Base-by-base conservation (phyloP, 2,329 filamentous ascomycete genomes). In the Aureobasidium sp. region DNA sequence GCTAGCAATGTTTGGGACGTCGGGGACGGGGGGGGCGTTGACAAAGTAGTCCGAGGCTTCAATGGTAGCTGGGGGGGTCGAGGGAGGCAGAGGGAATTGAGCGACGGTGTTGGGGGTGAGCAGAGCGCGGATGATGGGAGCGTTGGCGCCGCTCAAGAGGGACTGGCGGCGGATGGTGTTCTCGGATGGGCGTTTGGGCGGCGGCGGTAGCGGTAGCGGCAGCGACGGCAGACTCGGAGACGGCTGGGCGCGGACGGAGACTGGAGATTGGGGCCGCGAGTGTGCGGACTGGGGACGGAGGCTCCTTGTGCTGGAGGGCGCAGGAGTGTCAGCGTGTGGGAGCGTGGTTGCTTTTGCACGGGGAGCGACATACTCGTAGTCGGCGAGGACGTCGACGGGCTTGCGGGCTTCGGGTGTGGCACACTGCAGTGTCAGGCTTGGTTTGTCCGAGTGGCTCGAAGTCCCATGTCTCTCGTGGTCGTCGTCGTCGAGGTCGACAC, bases 1-100 rank as follows among this genome's bases (percentile, higher is more conserved):
- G 62, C 71, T 76, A 63, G 71, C 70, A 6, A 61, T 55, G 17
- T 57, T 61, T 8, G 47, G 55, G 11, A 42, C 21, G 4, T 25
- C 11, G n/a, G 47, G 17, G 4, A 42, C 25, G 19, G 45, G 33
- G 15, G 46, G 25, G 11, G 42, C 43, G 25, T 37, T 46, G 38
- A 40, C 54, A 35, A 58, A 61, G 53, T 61, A 53, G 53, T 57
- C 60, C 19, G 57, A 53, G 53, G 40, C 53, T 57, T 46, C 53
- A 11, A 35, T 25, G 23, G 42, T 37, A n/a, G 29, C 42, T 2
- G 46, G 57, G 10, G 46, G 37, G 4, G 57, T 43, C 9, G 35
- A 40, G 4, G 46, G 46, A 5, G 45, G 57, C 17, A 55, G 37
- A 8, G 51, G 51, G 27, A 55, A 42, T 31, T 42, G 37, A 21